These are phyloP conservation scores for Leptographium flavum DNA, from an alignment of 2,329 filamentous ascomycete species.

Conservation along the genomic window DNA sequence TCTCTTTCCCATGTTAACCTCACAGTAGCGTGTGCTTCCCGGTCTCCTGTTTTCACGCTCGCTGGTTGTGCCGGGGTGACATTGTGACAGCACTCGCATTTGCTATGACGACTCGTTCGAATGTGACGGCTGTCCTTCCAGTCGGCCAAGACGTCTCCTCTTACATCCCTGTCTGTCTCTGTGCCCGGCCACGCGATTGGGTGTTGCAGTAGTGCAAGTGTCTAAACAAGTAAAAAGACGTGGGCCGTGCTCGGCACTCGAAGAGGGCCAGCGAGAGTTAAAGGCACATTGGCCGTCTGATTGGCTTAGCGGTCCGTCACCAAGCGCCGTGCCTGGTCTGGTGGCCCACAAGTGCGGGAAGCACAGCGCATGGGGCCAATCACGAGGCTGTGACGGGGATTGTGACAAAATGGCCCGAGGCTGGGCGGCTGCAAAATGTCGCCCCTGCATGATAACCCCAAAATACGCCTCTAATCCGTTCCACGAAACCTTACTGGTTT, in stretches of 20 bases:
- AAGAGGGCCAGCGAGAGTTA: not conserved
- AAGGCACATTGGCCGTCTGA: not conserved
- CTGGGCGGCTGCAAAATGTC: not conserved
- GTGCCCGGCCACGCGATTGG: conserved; percentile 1
- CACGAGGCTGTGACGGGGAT: not conserved
- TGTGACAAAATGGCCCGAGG: not conserved
- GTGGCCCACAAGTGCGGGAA: not conserved
- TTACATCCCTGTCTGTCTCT: not conserved
- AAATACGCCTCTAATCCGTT: no score
- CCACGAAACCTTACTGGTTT: no score
- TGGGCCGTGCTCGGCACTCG: not conserved
- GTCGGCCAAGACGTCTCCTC: not conserved
- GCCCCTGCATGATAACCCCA: no score
- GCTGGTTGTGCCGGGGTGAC: no score
- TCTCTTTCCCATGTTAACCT: no score
- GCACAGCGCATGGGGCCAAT: not conserved
- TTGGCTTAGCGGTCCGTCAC: not conserved
- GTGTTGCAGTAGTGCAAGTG: no score
- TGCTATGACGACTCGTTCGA: not conserved
- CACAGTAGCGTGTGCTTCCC: no score
- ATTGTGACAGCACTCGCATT: no score
- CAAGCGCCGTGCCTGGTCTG: not conserved
- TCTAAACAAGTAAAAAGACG: no score
- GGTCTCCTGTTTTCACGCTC: no score
- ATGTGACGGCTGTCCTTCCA: not conserved